phyloP scores from a whole-genome alignment of 2,329 filamentous ascomycete species.

The Cucurbitaria berberidis region DNA sequence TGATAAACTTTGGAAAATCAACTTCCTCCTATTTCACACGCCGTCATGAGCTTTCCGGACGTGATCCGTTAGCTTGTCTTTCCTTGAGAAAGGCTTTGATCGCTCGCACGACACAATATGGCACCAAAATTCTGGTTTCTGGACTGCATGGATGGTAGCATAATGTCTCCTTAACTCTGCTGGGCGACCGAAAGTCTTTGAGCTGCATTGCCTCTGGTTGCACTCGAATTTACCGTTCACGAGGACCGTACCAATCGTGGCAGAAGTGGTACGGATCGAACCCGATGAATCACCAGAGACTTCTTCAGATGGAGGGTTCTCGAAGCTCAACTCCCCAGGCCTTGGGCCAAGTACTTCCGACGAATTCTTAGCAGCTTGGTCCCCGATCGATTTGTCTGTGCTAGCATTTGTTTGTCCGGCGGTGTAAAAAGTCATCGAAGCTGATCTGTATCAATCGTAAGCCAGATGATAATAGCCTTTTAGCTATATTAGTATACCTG shows the following conservation, averaged over 20 bases:
- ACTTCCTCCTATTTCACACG: not conserved
- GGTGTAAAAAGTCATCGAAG: not conserved
- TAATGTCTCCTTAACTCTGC: constrained; percentile 4
- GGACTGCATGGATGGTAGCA: not conserved
- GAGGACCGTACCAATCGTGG: not conserved
- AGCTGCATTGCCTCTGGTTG: not conserved
- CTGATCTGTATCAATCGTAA: not conserved
- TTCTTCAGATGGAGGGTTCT: not conserved
- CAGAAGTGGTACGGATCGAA: not conserved
- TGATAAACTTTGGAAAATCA: no score
- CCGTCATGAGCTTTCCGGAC: not conserved
- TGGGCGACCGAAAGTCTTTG: not conserved
- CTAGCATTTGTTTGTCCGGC: not conserved
- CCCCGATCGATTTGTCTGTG: not conserved
- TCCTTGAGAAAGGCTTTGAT: not conserved
- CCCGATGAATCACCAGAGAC: not conserved
- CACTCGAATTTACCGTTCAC: constrained; percentile 5
- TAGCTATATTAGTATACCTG: not conserved
- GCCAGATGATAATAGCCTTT: not conserved
- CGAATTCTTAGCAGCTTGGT: not conserved
- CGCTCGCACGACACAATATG: not conserved
- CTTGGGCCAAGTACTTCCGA: not conserved
- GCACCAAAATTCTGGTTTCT: constrained; percentile 7
- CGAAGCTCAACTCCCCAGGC: not conserved
- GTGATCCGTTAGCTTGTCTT: constrained; percentile 1